Percentiles rank a stretch among this genome's conserved stretches.
Evolutionary conservation across 306 rosid species (phyloP).

Genomic region (Calophaca sinica): DNA sequence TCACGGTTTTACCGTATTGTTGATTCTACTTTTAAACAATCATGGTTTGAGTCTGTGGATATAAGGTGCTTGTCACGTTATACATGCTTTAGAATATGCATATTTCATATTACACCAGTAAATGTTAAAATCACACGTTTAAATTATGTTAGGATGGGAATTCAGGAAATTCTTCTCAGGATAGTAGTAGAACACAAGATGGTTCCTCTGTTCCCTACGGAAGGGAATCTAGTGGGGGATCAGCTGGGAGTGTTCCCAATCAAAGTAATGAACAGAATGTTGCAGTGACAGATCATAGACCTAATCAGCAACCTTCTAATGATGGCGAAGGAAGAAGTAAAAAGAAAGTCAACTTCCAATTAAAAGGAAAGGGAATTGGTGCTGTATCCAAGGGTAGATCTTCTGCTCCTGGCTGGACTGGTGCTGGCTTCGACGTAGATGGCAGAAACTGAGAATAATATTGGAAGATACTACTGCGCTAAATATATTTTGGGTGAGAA

Average conservation of each 20-base stretch:
- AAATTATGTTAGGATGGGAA: conserved; percentile 65
- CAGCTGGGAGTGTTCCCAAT: conserved; percentile 46
- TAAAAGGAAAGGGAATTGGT: conserved; percentile 89
- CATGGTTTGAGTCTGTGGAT: conserved; percentile 5
- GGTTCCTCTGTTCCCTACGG: conserved; percentile 55
- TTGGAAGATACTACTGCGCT: conserved; percentile 36
- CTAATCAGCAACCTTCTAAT: conserved; percentile 52
- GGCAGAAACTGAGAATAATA: conserved; percentile 55
- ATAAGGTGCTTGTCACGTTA: not conserved
- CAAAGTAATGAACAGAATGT: conserved; percentile 57
- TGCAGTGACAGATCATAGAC: conserved; percentile 50
- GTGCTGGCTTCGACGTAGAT: conserved; percentile 91
- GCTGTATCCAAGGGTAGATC: conserved; percentile 81
- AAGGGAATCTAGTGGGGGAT: conserved; percentile 55
- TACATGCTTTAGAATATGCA: conserved; percentile 36
- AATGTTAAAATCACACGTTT: conserved; percentile 36
- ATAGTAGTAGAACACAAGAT: conserved; percentile 45
- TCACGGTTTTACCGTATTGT: conserved; percentile 8
- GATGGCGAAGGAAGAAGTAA: conserved; percentile 77
- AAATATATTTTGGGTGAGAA: conserved; percentile 38
- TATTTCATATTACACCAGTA: conserved; percentile 13
- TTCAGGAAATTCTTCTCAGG: conserved; percentile 53
- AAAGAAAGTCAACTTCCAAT: conserved; percentile 75
- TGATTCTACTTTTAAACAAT: conserved; percentile 29
- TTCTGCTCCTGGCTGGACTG: conserved; percentile 84